These are phyloP conservation scores for Lasiodiplodia hormozganensis DNA, from an alignment of 2,329 filamentous ascomycete genomes.

Conservation along the genomic window DNA sequence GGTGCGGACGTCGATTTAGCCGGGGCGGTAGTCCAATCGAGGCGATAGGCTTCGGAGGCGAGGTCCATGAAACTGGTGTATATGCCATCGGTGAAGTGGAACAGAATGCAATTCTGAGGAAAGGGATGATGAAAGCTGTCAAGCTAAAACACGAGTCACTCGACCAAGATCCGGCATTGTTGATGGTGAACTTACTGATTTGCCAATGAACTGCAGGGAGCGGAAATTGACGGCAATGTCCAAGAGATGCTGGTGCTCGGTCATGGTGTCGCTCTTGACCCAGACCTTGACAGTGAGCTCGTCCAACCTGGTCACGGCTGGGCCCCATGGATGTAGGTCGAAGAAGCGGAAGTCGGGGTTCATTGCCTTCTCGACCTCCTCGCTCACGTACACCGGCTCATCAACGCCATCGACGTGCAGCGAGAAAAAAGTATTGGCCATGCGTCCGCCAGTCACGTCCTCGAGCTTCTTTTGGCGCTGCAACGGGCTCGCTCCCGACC, in stretches of 20 bases:
- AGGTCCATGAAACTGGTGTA: conserved; percentile 79
- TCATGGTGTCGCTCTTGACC: conserved; percentile 65
- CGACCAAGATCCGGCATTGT: conserved; percentile 18
- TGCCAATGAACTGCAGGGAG: conserved; percentile 79
- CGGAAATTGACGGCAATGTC: conserved; percentile 75
- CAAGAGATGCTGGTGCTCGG: conserved; percentile 69
- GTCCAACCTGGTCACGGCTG: conserved; percentile 70
- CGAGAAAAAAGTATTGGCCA: conserved; percentile 90
- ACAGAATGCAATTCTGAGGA: conserved; percentile 81
- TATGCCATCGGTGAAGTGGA: conserved; percentile 85
- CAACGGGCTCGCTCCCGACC: conserved; percentile 65
- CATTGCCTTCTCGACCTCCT: conserved; percentile 78
- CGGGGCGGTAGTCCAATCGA: conserved; percentile 39
- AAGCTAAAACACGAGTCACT: conserved; percentile 42
- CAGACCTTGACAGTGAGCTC: conserved; percentile 75
- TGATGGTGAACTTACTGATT: conserved; percentile 49
- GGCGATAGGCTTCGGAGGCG: conserved; percentile 52
- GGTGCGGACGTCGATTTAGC: conserved; percentile 54
- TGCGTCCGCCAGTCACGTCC: conserved; percentile 70
- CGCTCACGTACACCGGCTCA: conserved; percentile 89
- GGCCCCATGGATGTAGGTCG: conserved; percentile 70
- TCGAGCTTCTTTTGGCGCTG: conserved; percentile 78
- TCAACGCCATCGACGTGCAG: conserved; percentile 65
- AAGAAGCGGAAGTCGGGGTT: conserved; percentile 92
- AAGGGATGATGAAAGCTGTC: conserved; percentile 73